Conservation (phyloP, 2,329 filamentous ascomycete species). For the Sporothrix pseudoabietina region DNA sequence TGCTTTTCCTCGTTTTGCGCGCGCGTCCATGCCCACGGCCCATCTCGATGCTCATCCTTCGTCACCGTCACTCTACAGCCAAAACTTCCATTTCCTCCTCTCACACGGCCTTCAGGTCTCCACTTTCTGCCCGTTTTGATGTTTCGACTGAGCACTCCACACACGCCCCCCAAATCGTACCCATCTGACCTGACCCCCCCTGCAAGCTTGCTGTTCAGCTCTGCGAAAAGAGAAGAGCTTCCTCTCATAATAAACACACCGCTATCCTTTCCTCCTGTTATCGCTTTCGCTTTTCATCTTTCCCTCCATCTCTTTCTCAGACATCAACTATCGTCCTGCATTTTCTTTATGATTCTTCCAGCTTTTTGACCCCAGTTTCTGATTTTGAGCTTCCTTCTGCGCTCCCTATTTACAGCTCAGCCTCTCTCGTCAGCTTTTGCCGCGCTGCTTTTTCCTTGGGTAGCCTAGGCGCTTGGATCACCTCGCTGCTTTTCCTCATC, state of each 20-base stretch:
- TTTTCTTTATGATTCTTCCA: not conserved
- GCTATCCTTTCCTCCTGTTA: not conserved
- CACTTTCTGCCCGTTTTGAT: conserved; percentile 17
- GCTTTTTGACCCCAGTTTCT: not conserved
- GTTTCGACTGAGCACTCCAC: not conserved
- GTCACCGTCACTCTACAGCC: not conserved
- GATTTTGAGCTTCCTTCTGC: not conserved
- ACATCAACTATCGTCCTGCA: not conserved
- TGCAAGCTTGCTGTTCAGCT: not conserved
- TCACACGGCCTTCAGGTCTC: not conserved
- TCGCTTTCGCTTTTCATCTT: not conserved
- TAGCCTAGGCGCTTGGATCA: not conserved
- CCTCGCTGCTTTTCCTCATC: no score
- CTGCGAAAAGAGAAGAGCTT: not conserved
- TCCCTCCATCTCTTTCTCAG: not conserved
- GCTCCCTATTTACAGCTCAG: not conserved
- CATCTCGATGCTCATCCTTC: not conserved
- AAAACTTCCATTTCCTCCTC: not conserved
- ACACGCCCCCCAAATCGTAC: not conserved
- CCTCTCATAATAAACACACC: conserved; percentile 15
- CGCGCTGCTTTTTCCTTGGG: conserved; percentile 12
- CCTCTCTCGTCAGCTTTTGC: not conserved
- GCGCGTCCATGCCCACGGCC: not conserved
- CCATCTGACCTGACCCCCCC: not conserved
- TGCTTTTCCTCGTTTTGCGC: not conserved